phyloP scores from a whole-genome alignment of 1,284 basidiomycete genomes.

The Pisolithus thermaeus region DNA sequence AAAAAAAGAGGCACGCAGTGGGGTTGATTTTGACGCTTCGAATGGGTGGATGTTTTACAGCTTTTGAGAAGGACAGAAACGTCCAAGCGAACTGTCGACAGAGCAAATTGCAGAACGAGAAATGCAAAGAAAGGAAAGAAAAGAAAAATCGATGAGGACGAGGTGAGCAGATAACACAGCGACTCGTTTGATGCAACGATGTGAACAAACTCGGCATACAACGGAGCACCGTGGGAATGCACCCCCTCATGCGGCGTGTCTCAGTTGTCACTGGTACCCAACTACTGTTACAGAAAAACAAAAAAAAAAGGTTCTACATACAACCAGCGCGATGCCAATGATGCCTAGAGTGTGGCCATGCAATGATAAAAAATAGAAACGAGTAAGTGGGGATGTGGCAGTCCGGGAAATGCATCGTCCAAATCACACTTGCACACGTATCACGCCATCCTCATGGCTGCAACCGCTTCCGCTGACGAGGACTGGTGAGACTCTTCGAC shows the following conservation, averaged over 20 bases:
- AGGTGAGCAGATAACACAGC: constrained; percentile 30
- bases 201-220: constrained; percentile 24
- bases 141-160: constrained; percentile 29
- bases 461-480: background rate
- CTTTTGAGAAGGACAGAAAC: constrained; percentile 16
- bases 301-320: background rate
- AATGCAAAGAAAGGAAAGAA: constrained; percentile 14
- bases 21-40: constrained; percentile 14
- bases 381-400: no score
- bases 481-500: background rate
- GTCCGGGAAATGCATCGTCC: background rate
- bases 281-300: background rate
- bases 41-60: constrained; percentile 12
- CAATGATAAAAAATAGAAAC: no score
- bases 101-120: constrained; percentile 11
- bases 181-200: constrained; percentile 24
- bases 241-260: background rate
- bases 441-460: background rate
- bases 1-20: constrained; percentile 21
- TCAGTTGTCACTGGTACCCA: background rate
- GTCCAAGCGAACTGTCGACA: background rate
- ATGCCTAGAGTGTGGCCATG: background rate
- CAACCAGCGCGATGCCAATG: background rate
- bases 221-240: constrained; percentile 27
- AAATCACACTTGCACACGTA: background rate